Conservation (phyloP, 495 filamentous ascomycete genomes). For the Penicillium coffeae region DNA sequence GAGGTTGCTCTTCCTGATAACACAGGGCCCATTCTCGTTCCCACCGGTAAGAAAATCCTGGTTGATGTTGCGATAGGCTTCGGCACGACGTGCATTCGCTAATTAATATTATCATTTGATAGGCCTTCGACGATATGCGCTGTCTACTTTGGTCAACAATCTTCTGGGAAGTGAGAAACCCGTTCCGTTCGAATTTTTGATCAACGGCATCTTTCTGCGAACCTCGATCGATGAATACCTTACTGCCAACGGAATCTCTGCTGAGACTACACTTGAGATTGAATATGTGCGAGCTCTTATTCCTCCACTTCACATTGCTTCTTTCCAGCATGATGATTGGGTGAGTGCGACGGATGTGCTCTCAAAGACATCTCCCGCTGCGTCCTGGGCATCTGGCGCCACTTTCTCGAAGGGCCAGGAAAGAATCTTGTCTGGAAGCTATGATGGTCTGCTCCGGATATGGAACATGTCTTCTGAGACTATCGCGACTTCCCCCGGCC, state of each 20-base stretch:
- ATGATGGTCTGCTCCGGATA: slow-evolving; percentile 80
- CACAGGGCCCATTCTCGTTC: slow-evolving; percentile 59
- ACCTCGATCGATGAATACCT: slow-evolving; percentile 88
- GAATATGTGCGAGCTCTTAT: slow-evolving; percentile 91
- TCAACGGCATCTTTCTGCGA: slow-evolving; percentile 85
- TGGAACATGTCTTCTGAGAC: slow-evolving; percentile 84
- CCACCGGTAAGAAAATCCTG: slow-evolving; percentile 50
- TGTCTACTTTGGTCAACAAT: slow-evolving; percentile 91
- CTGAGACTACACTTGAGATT: slow-evolving; percentile 79
- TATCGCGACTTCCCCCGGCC: slow-evolving; percentile 62
- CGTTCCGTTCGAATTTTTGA: slow-evolving; percentile 92
- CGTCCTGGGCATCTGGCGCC: slow-evolving; percentile 47
- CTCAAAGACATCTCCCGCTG: slow-evolving; percentile 60
- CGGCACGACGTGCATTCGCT: not conserved
- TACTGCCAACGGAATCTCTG: slow-evolving; percentile 74
- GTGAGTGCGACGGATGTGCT: slow-evolving; percentile 87
- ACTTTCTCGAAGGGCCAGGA: slow-evolving; percentile 48
- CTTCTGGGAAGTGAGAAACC: slow-evolving; percentile 74
- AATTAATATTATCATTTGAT: slow-evolving; percentile 11
- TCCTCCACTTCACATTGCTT: slow-evolving; percentile 78
- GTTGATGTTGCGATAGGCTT: slow-evolving; percentile 3
- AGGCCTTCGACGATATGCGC: slow-evolving; percentile 83
- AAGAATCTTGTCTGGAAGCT: slow-evolving; percentile 81
- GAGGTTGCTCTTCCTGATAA: slow-evolving; percentile 60
- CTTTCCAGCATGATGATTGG: slow-evolving; percentile 96